Evolutionary conservation across 352 stramenopile species (phyloP).

Genomic region (Phytophthora cajani): DNA sequence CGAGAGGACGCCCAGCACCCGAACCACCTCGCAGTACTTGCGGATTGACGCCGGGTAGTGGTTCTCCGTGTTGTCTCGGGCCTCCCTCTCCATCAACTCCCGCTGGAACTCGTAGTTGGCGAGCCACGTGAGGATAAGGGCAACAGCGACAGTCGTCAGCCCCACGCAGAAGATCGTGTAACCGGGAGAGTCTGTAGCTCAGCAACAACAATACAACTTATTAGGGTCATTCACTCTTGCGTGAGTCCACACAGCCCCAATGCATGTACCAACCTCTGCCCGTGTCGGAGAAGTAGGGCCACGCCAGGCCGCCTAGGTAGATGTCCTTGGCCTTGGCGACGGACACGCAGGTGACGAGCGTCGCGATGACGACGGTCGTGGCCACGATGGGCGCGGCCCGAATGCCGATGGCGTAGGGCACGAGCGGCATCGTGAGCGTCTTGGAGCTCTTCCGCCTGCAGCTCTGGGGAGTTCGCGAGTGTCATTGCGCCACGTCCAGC

Average conservation of each 20-base stretch:
- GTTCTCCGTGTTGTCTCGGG: slow-evolving; percentile 10
- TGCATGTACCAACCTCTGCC: slow-evolving; percentile 34
- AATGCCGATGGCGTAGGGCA: slow-evolving; percentile 22
- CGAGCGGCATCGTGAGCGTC: slow-evolving; percentile 1
- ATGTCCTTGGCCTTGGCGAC: slow-evolving; percentile 45
- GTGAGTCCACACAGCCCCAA: not conserved
- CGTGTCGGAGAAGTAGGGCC: slow-evolving; percentile 68
- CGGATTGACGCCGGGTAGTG: slow-evolving; percentile 15
- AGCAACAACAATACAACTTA: not conserved
- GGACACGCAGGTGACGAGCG: slow-evolving; percentile 51
- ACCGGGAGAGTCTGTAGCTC: slow-evolving; percentile 31
- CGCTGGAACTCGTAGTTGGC: slow-evolving; percentile 60
- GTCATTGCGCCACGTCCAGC: slow-evolving; percentile 2
- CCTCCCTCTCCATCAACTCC: slow-evolving; percentile 26
- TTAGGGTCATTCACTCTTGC: not conserved
- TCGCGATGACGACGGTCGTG: slow-evolving; percentile 33
- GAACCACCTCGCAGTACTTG: slow-evolving; percentile 27
- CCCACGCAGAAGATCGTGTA: slow-evolving; percentile 54
- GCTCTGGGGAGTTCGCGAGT: slow-evolving; percentile 20
- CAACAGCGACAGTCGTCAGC: slow-evolving; percentile 32
- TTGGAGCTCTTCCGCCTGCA: not conserved
- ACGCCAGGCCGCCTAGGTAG: slow-evolving; percentile 55
- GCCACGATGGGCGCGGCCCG: slow-evolving; percentile 44
- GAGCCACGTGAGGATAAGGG: slow-evolving; percentile 48
- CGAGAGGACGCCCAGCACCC: slow-evolving; percentile 41